These are phyloP conservation scores for Astragalus membranaceus DNA, from an alignment of 306 rosid genomes.

Conservation along the genomic window DNA sequence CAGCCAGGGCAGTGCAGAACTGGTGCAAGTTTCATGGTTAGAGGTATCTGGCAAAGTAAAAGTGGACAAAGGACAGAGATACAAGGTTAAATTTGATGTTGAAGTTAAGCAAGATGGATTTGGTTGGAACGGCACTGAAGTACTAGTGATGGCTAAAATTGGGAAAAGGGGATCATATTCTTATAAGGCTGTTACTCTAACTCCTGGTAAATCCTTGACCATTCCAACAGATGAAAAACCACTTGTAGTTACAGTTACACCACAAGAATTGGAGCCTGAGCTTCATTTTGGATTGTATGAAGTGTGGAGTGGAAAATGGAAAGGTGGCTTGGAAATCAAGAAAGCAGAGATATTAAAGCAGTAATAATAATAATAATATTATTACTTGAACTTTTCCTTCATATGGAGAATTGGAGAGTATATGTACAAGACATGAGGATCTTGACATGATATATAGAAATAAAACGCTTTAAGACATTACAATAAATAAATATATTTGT, in stretches of 20 bases:
- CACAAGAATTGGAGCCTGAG: rapidly evolving
- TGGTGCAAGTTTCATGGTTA: slow-evolving; percentile 74
- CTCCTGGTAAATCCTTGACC: rapidly evolving
- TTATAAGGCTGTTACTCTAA: neutral
- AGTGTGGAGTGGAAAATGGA: slow-evolving; percentile 91
- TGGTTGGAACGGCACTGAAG: slow-evolving; percentile 51
- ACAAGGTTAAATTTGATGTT: slow-evolving; percentile 18
- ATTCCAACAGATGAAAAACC: neutral
- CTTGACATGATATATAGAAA: too few species aligned
- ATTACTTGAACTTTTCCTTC: too few species aligned
- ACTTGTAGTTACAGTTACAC: rapidly evolving
- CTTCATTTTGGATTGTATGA: slow-evolving; percentile 78
- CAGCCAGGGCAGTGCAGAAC: neutral
- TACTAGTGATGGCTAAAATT: slow-evolving; percentile 65
- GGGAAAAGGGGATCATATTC: slow-evolving; percentile 34
- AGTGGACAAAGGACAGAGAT: rapidly evolving
- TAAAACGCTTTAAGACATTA: too few species aligned
- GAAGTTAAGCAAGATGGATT: slow-evolving; percentile 32
- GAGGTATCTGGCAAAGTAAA: slow-evolving; percentile 36
- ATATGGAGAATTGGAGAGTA: too few species aligned
- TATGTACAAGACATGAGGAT: too few species aligned
- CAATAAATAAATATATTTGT: too few species aligned
- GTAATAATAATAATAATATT: neutral
- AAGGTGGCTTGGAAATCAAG: slow-evolving; percentile 63
- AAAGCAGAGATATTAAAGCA: neutral